These are phyloP conservation scores for Eimeria brunetti DNA, from an alignment of 169 alveolate species.

Conservation along the genomic window DNA sequence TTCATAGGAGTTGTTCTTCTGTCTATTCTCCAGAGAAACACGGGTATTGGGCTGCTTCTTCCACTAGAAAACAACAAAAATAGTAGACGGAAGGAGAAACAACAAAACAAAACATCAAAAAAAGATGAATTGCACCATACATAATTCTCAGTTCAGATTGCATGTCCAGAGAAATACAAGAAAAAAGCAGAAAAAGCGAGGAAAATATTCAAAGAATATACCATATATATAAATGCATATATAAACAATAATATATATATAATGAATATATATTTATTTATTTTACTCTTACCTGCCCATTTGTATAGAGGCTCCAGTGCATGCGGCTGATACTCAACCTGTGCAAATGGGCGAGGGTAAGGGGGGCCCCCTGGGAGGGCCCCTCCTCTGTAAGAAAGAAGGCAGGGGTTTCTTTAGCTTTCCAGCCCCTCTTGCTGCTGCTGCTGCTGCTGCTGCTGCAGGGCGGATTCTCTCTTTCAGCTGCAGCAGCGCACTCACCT, in stretches of 20 bases:
- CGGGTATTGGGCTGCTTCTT: too few species aligned
- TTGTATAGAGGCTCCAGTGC: conserved; percentile 59
- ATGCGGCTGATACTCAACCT: conserved; percentile 29
- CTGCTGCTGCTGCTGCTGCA: neutral
- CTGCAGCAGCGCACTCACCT: neutral
- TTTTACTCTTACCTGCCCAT: neutral
- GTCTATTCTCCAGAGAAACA: neutral
- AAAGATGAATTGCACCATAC: neutral
- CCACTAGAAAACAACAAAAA: too few species aligned
- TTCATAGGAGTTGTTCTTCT: neutral
- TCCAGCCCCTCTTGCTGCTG: too few species aligned
- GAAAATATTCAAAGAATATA: too few species aligned
- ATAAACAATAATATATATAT: too few species aligned
- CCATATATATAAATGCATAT: too few species aligned
- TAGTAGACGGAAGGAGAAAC: too few species aligned
- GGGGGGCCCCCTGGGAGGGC: conserved; percentile 30
- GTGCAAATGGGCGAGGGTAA: conserved; percentile 49
- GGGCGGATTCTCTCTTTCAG: neutral
- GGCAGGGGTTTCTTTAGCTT: neutral
- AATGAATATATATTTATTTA: too few species aligned
- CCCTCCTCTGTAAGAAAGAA: conserved; percentile 9
- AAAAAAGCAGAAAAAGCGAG: too few species aligned
- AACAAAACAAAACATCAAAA: neutral
- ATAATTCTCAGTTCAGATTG: neutral
- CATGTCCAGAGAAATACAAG: too few species aligned